Evolutionary conservation across 306 rosid genomes (phyloP).

Genomic region (Cajanus cajan): DNA sequence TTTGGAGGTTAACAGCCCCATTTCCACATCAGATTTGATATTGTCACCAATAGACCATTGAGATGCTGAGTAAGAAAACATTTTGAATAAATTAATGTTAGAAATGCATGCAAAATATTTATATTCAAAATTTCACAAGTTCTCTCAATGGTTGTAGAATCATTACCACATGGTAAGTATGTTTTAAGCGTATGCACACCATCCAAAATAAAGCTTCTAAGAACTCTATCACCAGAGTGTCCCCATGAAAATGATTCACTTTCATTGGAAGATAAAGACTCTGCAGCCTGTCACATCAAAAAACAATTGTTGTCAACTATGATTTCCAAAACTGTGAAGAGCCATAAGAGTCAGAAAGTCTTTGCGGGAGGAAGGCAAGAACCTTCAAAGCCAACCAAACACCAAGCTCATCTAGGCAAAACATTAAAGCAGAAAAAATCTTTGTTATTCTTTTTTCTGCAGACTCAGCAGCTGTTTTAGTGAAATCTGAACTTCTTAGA

Average conservation of each 20-base stretch:
- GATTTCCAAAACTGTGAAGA: constrained; percentile 16
- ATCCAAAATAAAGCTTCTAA: constrained; percentile 50
- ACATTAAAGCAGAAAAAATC: constrained; percentile 39
- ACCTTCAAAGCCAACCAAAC: constrained; percentile 80
- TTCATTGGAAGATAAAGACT: constrained; percentile 41
- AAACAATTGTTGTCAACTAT: constrained; percentile 12
- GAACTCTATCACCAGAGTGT: constrained; percentile 45
- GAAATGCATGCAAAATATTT: not conserved
- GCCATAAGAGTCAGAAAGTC: constrained; percentile 20
- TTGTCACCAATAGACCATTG: constrained; percentile 51
- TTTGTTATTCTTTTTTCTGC: constrained; percentile 47
- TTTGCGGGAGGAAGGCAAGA: not conserved
- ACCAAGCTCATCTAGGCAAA: constrained; percentile 77
- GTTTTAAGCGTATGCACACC: constrained; percentile 34
- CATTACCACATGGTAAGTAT: constrained; percentile 51
- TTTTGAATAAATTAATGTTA: constrained; percentile 2
- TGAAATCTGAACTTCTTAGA: constrained; percentile 39
- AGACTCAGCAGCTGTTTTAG: constrained; percentile 39
- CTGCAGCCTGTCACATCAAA: constrained; percentile 65
- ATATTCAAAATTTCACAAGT: not conserved
- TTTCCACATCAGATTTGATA: constrained; percentile 30
- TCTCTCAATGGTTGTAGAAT: constrained; percentile 22
- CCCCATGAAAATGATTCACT: constrained; percentile 47
- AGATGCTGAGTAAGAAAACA: constrained; percentile 46
- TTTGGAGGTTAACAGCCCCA: constrained; percentile 61